A percentile compares a stretch with the other conserved stretches of the same genome.
phyloP scores from a whole-genome alignment of 495 filamentous ascomycete species.

The Mycothermus thermophilus region DNA sequence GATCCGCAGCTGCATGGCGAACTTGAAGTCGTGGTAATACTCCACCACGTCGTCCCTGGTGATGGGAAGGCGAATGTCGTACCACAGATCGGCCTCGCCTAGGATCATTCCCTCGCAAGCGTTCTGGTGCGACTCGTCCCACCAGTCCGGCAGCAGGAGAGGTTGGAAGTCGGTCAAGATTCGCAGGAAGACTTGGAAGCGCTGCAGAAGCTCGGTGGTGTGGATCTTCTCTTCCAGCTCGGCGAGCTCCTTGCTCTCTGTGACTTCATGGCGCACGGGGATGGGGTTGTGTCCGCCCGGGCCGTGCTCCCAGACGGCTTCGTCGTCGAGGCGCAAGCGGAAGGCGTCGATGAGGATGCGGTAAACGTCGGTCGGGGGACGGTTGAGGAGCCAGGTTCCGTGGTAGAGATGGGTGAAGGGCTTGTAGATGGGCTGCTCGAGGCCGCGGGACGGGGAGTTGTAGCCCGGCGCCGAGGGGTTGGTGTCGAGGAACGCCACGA shows the following conservation, averaged over 20 bases:
- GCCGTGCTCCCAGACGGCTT: constrained; percentile 12
- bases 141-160: constrained; percentile 30
- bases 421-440: too few relatives aligned
- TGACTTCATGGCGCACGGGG: constrained; percentile 15
- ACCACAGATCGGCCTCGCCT: constrained; percentile 10
- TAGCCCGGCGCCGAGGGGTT: too few relatives aligned
- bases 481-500: too few relatives aligned
- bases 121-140: constrained; percentile 20
- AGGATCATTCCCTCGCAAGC: constrained; percentile 21
- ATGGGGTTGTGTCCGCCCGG: constrained; percentile 14
- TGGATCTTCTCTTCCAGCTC: too few relatives aligned
- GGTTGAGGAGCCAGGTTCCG: constrained; percentile 25
- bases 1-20: constrained; percentile 34
- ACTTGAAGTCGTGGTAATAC: constrained; percentile 23
- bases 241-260: too few relatives aligned
- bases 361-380: constrained; percentile 29
- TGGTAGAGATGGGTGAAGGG: constrained; percentile 19
- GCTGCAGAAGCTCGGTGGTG: constrained; percentile 5
- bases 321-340: constrained; percentile 33
- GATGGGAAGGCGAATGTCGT: constrained; percentile 8
- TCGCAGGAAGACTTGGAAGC: too few relatives aligned
- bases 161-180: constrained; percentile 1
- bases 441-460: too few relatives aligned
- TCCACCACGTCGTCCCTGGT: constrained; percentile 25
- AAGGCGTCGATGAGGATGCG: constrained; percentile 35